Base-by-base conservation (phyloP, 163 green algal species). In the Volvox carteri region DNA sequence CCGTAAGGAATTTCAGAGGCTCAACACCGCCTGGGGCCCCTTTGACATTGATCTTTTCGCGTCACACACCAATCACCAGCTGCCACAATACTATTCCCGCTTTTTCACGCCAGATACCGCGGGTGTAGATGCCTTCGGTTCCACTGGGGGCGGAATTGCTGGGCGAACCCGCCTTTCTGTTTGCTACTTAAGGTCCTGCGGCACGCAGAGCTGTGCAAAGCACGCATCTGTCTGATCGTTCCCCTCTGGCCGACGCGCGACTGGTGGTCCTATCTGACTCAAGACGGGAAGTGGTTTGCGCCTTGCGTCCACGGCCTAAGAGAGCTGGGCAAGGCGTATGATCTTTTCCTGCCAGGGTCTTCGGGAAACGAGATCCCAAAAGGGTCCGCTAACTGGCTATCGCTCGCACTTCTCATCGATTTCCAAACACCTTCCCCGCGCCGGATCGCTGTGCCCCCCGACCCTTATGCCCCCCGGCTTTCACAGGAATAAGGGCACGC, bases 11-110 rank as follows among this genome's bases (percentile, higher is more conserved):
- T 88, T 80, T 44, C 2, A 8, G 44, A 12, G 7, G 12, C 44
- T 88, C 42, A 54, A 8, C 44, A 1, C 12, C 1, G 0, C 0
- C 0, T 88, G 62, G 62, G 81, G 81, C 4, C 81, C 81, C 5
- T 88, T 78, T 65, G n/a, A 58, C 4, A 73, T 87, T 35, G 80
- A 87, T 33, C 60, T 87, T 2, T 87, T 87, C 65, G 62, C 80
- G 11, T 87, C 80, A n/a, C 62, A 78, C 41, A 87, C 62, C 44
- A 87, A 77, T 44, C 58, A 48, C 46, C 80, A 79, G 2, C 44
- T 79, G 5, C 80, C 62, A 6, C 4, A n/a, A n/a, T 12, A 79
- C 62, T 87, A 65, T 25, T 78, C 80, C 39, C 44, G 58, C 8
- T 87, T 68, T n/a, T 67, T 68, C 62, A 87, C 62, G 3, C 80